Conservation (phyloP, 768 basidiomycete genomes). For the Leccinum variicolor region DNA sequence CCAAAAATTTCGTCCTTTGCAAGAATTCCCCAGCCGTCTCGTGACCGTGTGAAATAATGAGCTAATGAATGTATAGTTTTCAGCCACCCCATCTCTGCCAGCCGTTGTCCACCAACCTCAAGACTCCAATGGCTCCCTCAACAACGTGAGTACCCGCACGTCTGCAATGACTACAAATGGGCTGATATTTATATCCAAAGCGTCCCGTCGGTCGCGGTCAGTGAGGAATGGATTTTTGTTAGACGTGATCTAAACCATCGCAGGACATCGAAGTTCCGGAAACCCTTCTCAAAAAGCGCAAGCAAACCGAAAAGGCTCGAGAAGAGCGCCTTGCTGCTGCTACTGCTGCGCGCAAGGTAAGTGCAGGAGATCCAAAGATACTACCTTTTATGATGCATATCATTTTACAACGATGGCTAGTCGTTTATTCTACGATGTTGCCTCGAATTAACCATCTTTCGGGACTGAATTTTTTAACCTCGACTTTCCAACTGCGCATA, state of each 20-base stretch:
- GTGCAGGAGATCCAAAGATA: constrained; percentile 23
- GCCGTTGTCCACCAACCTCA: constrained; percentile 31
- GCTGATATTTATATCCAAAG: constrained; percentile 21
- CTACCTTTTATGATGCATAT: constrained; percentile 73
- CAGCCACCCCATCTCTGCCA: constrained; percentile 34
- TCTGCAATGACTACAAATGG: neutral
- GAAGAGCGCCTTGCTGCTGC: constrained; percentile 90
- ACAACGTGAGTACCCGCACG: constrained; percentile 45
- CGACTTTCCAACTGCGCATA: neutral
- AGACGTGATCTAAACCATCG: constrained; percentile 13
- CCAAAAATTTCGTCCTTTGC: too few relatives aligned
- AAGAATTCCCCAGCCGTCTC: too few relatives aligned
- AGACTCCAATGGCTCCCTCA: constrained; percentile 45
- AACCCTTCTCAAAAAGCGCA: constrained; percentile 99
- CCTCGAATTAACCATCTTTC: constrained; percentile 86
- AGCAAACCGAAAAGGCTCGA: constrained; percentile 94
- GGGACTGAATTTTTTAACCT: constrained; percentile 52
- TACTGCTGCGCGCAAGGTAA: constrained; percentile 83
- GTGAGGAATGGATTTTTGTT: constrained; percentile 17
- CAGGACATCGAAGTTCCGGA: constrained; percentile 96
- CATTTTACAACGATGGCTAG: constrained; percentile 75
- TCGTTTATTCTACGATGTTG: constrained; percentile 57
- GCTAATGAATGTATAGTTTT: constrained; percentile 35
- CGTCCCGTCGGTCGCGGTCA: constrained; percentile 47
- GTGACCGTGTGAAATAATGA: constrained; percentile 24